Conservation (phyloP, 352 stramenopile genomes). For the Phytophthora cactorum region DNA sequence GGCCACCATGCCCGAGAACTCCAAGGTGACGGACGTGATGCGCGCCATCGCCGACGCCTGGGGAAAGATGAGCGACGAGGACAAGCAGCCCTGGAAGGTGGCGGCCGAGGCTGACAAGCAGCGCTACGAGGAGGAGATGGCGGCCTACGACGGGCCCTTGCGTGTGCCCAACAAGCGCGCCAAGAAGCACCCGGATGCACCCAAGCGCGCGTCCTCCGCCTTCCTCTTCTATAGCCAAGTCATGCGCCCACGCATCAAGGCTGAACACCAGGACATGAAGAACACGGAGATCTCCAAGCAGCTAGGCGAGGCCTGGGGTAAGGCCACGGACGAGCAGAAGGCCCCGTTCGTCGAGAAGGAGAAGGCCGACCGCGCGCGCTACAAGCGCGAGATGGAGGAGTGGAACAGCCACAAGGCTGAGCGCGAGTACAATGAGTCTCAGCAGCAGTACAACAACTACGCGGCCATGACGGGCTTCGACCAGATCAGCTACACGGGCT, state of each 20-base stretch:
- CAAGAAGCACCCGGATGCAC: slow-evolving; percentile 95
- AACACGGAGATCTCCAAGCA: slow-evolving; percentile 97
- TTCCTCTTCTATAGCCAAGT: slow-evolving; percentile 96
- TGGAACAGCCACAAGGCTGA: slow-evolving; percentile 89
- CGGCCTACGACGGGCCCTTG: slow-evolving; percentile 91
- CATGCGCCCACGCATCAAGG: slow-evolving; percentile 90
- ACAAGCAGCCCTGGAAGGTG: slow-evolving; percentile 94
- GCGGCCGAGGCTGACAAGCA: slow-evolving; percentile 93
- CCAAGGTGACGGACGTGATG: slow-evolving; percentile 93
- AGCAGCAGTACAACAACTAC: slow-evolving; percentile 87
- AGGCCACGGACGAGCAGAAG: slow-evolving; percentile 92
- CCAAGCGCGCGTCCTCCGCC: slow-evolving; percentile 94
- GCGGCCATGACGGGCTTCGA: slow-evolving; percentile 83
- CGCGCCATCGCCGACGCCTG: slow-evolving; percentile 91
- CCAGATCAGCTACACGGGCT: slow-evolving; percentile 75
- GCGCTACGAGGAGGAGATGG: slow-evolving; percentile 94
- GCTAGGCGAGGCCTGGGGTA: slow-evolving; percentile 93
- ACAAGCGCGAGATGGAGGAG: slow-evolving; percentile 94
- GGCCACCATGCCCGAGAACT: slow-evolving; percentile 78
- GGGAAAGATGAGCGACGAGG: slow-evolving; percentile 90
- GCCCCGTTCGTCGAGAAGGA: slow-evolving; percentile 93
- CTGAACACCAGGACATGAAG: slow-evolving; percentile 94
- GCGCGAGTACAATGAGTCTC: slow-evolving; percentile 82
- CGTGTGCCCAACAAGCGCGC: slow-evolving; percentile 93
- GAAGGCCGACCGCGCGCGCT: slow-evolving; percentile 89